Evolutionary conservation across 345 rosid genomes (phyloP).

Genomic region (Gossypium herbaceum): DNA sequence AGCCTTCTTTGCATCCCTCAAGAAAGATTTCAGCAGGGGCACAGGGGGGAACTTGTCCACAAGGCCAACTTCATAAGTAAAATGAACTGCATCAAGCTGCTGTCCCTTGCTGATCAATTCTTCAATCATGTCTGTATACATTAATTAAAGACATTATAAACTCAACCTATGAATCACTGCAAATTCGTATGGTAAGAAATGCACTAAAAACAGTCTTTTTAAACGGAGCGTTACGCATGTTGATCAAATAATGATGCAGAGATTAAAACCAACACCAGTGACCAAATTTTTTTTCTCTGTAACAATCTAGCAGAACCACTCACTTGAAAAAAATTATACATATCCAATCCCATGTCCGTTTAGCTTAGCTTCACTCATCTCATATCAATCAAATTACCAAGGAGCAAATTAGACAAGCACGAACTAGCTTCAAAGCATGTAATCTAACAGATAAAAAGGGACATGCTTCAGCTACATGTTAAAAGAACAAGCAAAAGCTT

Average conservation of each 20-base stretch:
- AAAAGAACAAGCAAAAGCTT: not conserved
- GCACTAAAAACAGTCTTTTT: not conserved
- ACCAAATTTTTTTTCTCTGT: not conserved
- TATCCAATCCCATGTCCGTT: not conserved
- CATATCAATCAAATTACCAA: not conserved
- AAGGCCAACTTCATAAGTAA: constrained; percentile 89
- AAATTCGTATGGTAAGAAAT: not conserved
- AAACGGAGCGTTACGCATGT: not conserved
- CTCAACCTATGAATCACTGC: not conserved
- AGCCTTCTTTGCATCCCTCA: constrained; percentile 88
- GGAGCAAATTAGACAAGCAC: not conserved
- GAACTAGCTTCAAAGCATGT: not conserved
- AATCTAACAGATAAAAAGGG: not conserved
- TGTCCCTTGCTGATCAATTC: constrained; percentile 90
- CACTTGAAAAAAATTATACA: not conserved
- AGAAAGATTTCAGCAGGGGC: constrained; percentile 76
- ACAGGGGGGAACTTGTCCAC: constrained; percentile 81
- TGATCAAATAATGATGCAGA: not conserved
- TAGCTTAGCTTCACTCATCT: not conserved
- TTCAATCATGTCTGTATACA: constrained; percentile 67
- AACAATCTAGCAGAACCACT: not conserved
- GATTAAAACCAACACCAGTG: not conserved
- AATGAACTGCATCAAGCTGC: constrained; percentile 99
- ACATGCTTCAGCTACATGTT: not conserved
- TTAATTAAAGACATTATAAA: constrained; percentile 10